Base-by-base conservation (phyloP, 202 grass and related monocot species). In the Zoysia matrella region DNA sequence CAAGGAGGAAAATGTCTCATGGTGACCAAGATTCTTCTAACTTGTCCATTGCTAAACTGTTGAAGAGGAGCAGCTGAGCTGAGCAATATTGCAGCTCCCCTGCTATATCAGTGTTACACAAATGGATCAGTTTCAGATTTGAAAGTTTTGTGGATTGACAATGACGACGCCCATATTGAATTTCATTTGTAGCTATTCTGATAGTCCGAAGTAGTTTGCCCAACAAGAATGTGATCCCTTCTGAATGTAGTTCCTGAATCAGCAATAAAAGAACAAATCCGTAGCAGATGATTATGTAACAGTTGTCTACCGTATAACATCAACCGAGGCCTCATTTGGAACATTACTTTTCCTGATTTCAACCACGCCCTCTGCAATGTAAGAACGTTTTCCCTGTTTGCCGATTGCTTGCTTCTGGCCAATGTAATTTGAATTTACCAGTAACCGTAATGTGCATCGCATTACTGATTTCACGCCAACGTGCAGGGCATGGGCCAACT, bases 41-140 rank as follows among this genome's bases (percentile, higher is more conserved):
- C 9, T 52, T 72, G 39, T 77, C 83, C 18, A 65, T 43, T 64
- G 11, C 68, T 8, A 89, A 89, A 51, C 62, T 74, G 39, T 55
- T 51, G 8, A 89, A 65, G 67, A 70, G 51, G 39, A 68, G 62
- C 3, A 67, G 49, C 49, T 49, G 56, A 92, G 43, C 63, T 9
- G 69, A 73, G 67, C 56, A 13, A 80, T 80, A 9, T 10, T 60
- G 46, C 36, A 14, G 58, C 55, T 55, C 52, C 43, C 39, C 44
- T 44, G 0, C 3, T 39, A 52, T 55, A 47, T 7, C 49, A 67
- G 13, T 14, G 50, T 80, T 65, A 67, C 30, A 73, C 60, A 45
- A 79, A 56, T 56, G 49, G n/a, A 64, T 15, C 39, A 62, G 15
- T 22, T 54, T 70, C n/a, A 71, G 6, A 7, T 9, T 70, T 67